Evolutionary conservation across 306 rosid genomes (phyloP).

Genomic region (Cucurbita moschata): DNA sequence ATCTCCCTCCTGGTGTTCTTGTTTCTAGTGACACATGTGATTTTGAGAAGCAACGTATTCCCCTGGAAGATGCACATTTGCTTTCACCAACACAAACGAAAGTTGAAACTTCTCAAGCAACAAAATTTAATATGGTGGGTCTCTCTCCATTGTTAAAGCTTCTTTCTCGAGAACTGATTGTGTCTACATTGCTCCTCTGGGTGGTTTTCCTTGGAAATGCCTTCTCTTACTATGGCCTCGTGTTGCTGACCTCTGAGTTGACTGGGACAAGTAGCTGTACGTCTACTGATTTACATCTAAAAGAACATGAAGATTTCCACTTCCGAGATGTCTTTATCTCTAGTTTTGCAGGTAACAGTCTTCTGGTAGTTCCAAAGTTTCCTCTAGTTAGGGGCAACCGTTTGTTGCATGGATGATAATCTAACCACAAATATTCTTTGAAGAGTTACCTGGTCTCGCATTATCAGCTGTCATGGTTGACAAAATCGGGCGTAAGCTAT

Average conservation of each 20-base stretch:
- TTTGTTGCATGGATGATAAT: slow-evolving; percentile 15
- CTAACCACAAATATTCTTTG: slow-evolving; percentile 19
- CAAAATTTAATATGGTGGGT: slow-evolving; percentile 23
- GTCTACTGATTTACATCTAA: slow-evolving; percentile 23
- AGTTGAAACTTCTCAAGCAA: slow-evolving; percentile 18
- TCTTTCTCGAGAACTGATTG: slow-evolving; percentile 58
- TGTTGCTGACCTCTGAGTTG: slow-evolving; percentile 82
- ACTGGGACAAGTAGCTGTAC: slow-evolving; percentile 39
- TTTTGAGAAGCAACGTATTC: slow-evolving; percentile 23
- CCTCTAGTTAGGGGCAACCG: background rate
- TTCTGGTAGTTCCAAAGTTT: slow-evolving; percentile 4
- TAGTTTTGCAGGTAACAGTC: slow-evolving; percentile 73
- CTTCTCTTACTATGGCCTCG: slow-evolving; percentile 91
- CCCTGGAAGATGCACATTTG: slow-evolving; percentile 38
- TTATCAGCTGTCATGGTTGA: slow-evolving; percentile 71
- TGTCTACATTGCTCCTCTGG: slow-evolving; percentile 84
- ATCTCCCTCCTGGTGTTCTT: slow-evolving; percentile 61
- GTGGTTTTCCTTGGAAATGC: slow-evolving; percentile 87
- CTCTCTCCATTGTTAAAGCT: slow-evolving; percentile 49
- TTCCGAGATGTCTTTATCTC: slow-evolving; percentile 65
- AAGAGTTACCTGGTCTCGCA: slow-evolving; percentile 85
- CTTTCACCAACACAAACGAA: slow-evolving; percentile 34
- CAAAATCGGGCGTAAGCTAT: slow-evolving; percentile 73
- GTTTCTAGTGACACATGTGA: slow-evolving; percentile 50
- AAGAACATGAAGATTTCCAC: slow-evolving; percentile 30